phyloP scores from a whole-genome alignment of 371 early-diverging fungal genomes.

The Mucor saturninus region DNA sequence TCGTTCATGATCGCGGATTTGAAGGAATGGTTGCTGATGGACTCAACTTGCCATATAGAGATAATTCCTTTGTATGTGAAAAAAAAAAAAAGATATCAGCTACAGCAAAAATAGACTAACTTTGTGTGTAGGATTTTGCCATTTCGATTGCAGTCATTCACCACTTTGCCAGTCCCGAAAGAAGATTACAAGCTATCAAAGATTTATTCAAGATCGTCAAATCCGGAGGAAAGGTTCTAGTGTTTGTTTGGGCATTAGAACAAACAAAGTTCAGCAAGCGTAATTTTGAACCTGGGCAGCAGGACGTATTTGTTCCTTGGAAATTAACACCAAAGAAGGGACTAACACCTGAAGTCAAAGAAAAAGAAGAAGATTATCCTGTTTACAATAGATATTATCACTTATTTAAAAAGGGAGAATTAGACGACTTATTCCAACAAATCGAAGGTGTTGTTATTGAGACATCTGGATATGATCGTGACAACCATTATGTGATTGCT shows the following conservation, averaged over 20 bases:
- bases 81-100: neutral
- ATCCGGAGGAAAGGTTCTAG: conserved; percentile 75
- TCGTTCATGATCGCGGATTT: conserved; percentile 75
- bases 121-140: conserved; percentile 77
- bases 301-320: conserved; percentile 97
- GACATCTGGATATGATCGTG: conserved; percentile 85
- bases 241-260: conserved; percentile 98
- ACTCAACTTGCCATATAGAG: conserved; percentile 77
- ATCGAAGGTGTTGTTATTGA: conserved; percentile 57
- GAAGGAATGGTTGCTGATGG: conserved; percentile 90
- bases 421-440: conserved; percentile 68
- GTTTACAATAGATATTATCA: conserved; percentile 90
- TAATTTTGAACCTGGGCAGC: conserved; percentile 76
- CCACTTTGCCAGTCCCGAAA: conserved; percentile 85
- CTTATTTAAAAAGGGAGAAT: conserved; percentile 87
- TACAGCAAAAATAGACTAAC: neutral
- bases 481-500: conserved; percentile 89
- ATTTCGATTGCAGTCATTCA: conserved; percentile 97
- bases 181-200: conserved; percentile 75
- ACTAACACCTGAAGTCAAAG: conserved; percentile 6
- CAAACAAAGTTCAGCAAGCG: conserved; percentile 74
- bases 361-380: conserved; percentile 20
- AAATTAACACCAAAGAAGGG: conserved; percentile 52
- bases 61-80: conserved; percentile 67
- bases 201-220: conserved; percentile 80